Evolutionary conservation across 371 early-diverging fungal species (phyloP), one percentile per base, ranked within the genome.

Genomic region (Rhizopus sp.): DNA sequence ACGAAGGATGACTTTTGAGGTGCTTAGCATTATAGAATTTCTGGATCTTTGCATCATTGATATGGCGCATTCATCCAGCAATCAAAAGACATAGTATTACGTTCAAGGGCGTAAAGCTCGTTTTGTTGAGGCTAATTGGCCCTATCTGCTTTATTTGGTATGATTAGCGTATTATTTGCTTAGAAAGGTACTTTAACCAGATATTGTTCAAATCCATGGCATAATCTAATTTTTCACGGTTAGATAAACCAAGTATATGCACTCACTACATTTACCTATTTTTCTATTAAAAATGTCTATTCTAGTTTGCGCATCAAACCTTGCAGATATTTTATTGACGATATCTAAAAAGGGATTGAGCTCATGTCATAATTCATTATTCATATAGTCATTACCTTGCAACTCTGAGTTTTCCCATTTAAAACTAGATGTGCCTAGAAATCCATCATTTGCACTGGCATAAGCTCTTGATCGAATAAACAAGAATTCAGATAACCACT

Each of bases 351-450:
- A 3, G 17, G 2, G 23, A 23, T 23, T 23, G 23, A 23, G 23
- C 23, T 23, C 23, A 23, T 23, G 23, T 23, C 23, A 23, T 23
- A 23, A 23, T 23, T 23, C 23, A 23, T 23, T 23, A 23, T 23
- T 23, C 23, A 23, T 23, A 23, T 23, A 23, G 23, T 23, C 23
- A 23, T 37, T 67, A 64, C 71, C 71, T 67, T 70, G 51, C 3
- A 70, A 50, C 47, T 70, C 71, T 7, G 59, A 53, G 7, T 62
- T 55, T 34, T 54, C 53, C 73, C 73, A 72, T 13, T 66, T 55
- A 15, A 72, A 55, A 47, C 66, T 62, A 37, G 66, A 35, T 4
- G 66, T 66, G 38, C 63, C 62, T 15, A 69, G 37, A 38, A 66
- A 60, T 1, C 73, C 64, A 32, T 68, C 67, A 3, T 42, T 39